These are phyloP conservation scores for Microbotryum saponariae DNA, from an alignment of 1,284 basidiomycete species.

Conservation along the genomic window DNA sequence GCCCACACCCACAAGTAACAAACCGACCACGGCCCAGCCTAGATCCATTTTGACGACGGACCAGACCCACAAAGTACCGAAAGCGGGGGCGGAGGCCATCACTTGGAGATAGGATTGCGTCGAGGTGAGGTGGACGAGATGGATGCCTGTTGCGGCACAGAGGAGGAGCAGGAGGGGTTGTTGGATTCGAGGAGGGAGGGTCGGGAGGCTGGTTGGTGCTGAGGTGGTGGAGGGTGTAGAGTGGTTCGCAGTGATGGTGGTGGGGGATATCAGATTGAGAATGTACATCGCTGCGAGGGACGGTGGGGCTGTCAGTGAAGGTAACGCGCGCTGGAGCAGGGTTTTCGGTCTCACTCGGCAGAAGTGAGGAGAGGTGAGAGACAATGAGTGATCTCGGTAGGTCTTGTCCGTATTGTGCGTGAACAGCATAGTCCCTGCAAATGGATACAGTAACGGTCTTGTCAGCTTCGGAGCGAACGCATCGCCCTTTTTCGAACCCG, in stretches of 20 bases:
- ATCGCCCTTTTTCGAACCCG: background rate
- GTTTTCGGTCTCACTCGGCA: background rate
- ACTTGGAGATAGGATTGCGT: constrained; percentile 30
- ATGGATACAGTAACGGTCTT: no score
- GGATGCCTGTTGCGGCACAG: constrained; percentile 16
- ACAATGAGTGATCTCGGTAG: constrained; percentile 34
- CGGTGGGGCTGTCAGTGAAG: constrained; percentile 28
- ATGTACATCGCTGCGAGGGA: constrained; percentile 28
- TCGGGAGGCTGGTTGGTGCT: constrained; percentile 14
- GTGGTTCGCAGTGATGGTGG: no score
- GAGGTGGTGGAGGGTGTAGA: constrained; percentile 20
- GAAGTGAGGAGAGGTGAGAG: constrained; percentile 9
- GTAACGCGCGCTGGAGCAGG: constrained; percentile 4
- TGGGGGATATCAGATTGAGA: constrained; percentile 34
- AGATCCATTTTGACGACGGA: constrained; percentile 26
- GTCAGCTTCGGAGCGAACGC: background rate
- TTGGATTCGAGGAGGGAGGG: constrained; percentile 5
- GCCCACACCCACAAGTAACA: constrained; percentile 2
- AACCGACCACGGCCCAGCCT: constrained; percentile 13
- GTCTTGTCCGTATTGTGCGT: constrained; percentile 24
- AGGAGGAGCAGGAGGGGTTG: constrained; percentile 16
- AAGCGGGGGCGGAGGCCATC: constrained; percentile 24
- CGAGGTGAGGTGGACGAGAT: constrained; percentile 23
- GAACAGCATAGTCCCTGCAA: constrained; percentile 28
- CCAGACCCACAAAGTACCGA: constrained; percentile 30